Percentiles rank a stretch among this genome's conserved stretches.
These are phyloP conservation scores for Udeniomyces megalosporus DNA, from an alignment of 768 basidiomycete genomes.

Conservation along the genomic window DNA sequence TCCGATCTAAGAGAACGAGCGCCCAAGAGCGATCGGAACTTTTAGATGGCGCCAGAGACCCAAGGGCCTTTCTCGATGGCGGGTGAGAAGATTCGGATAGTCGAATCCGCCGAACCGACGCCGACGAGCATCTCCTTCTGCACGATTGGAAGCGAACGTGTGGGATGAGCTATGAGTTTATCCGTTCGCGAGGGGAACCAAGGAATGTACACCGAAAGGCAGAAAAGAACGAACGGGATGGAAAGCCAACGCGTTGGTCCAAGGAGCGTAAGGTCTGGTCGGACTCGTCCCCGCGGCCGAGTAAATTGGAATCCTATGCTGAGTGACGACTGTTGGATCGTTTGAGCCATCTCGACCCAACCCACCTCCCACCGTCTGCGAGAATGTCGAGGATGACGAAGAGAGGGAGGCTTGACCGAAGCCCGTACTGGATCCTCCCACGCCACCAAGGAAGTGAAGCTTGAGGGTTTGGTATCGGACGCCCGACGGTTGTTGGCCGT, in stretches of 20 bases:
- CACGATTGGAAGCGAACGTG: background rate
- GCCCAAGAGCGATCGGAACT: no score
- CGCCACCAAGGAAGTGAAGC: constrained; percentile 26
- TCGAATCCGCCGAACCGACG: constrained; percentile 25
- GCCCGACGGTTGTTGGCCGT: no score
- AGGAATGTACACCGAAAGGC: background rate
- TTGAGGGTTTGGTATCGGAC: constrained; percentile 21
- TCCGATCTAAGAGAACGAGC: no score
- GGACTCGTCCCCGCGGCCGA: constrained; percentile 18
- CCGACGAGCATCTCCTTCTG: constrained; percentile 29
- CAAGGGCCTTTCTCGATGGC: no score
- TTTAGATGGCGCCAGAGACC: no score
- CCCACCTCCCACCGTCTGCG: no score
- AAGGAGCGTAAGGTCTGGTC: constrained; percentile 21
- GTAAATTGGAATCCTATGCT: constrained; percentile 21
- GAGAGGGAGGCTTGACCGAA: no score
- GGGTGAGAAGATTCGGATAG: background rate
- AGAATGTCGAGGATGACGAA: no score
- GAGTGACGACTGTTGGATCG: background rate
- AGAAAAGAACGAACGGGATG: constrained; percentile 25
- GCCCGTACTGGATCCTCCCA: no score
- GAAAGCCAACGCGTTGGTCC: constrained; percentile 26
- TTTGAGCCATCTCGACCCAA: no score
- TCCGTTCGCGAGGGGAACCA: no score
- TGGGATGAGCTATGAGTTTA: background rate